A percentile compares a stretch with the other conserved stretches of the same genome.
These are phyloP conservation scores for Myxozyma monticola DNA, from an alignment of 805 yeast species.

Conservation along the genomic window DNA sequence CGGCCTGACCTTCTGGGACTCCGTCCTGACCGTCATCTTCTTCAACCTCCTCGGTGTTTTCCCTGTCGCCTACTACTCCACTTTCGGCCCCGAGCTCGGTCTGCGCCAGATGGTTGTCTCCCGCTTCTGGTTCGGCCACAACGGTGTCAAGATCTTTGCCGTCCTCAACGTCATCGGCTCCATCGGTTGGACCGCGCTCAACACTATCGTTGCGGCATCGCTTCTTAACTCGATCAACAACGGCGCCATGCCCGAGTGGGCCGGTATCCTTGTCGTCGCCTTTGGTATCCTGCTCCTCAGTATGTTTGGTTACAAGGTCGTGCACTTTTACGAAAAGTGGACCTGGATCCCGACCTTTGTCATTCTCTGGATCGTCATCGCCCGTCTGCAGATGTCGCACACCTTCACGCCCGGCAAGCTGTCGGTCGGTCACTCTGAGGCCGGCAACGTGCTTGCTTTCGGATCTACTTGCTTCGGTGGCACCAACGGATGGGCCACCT, in stretches of 20 bases:
- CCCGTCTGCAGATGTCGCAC: conserved; percentile 66
- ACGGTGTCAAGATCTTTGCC: conserved; percentile 73
- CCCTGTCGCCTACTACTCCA: conserved; percentile 80
- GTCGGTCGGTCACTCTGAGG: conserved; percentile 63
- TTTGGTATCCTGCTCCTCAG: conserved; percentile 66
- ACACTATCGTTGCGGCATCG: conserved; percentile 87
- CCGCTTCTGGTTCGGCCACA: conserved; percentile 73
- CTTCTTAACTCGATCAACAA: conserved; percentile 72
- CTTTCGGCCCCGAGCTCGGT: conserved; percentile 81
- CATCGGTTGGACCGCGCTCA: conserved; percentile 95
- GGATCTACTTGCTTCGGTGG: conserved; percentile 85
- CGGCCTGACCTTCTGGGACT: conserved; percentile 71
- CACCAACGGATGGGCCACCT: conserved; percentile 93
- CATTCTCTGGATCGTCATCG: conserved; percentile 74
- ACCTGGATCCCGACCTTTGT: conserved; percentile 82
- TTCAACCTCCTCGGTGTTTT: conserved; percentile 70
- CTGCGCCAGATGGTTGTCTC: conserved; percentile 85
- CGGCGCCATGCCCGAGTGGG: conserved; percentile 78
- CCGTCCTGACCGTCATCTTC: conserved; percentile 65
- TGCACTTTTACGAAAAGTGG: conserved; percentile 80
- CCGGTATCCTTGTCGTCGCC: conserved; percentile 76
- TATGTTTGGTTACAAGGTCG: conserved; percentile 79
- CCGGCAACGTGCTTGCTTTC: conserved; percentile 74
- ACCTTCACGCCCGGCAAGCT: conserved; percentile 58
- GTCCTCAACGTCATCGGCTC: conserved; percentile 78